Percentiles rank a stretch among this genome's conserved stretches.
Evolutionary conservation across 1,139 yeast species (phyloP).

Genomic region (Protomyces gravidus): DNA sequence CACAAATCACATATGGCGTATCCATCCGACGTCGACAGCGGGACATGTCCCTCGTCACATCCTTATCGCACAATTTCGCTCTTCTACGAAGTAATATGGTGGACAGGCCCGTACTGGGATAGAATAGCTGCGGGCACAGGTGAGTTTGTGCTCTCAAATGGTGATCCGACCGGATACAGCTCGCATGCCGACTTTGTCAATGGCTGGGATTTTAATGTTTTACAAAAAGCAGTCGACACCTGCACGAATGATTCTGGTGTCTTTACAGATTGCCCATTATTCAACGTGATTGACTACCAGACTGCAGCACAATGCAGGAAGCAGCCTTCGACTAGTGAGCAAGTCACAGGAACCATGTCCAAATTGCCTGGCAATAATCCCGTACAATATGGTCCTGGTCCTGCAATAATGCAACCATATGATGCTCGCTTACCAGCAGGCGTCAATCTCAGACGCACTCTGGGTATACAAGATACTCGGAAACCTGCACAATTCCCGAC

Average conservation of each 20-base stretch:
- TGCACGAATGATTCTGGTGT: slow-evolving; percentile 29
- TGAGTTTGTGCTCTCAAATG: slow-evolving; percentile 25
- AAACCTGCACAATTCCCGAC: slow-evolving; percentile 18
- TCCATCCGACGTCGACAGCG: slow-evolving; percentile 25
- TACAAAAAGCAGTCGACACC: slow-evolving; percentile 28
- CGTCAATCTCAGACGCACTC: background rate
- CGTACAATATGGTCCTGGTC: slow-evolving; percentile 20
- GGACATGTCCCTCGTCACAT: slow-evolving; percentile 28
- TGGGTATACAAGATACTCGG: slow-evolving; percentile 10
- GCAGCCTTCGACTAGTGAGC: slow-evolving; percentile 12
- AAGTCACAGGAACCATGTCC: slow-evolving; percentile 19
- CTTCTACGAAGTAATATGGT: slow-evolving; percentile 29
- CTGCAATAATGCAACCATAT: slow-evolving; percentile 8
- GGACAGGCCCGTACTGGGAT: slow-evolving; percentile 6
- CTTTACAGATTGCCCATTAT: slow-evolving; percentile 27
- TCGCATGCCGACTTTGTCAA: slow-evolving; percentile 31
- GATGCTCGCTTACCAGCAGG: slow-evolving; percentile 4
- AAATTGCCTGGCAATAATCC: slow-evolving; percentile 27
- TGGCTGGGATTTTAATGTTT: slow-evolving; percentile 30
- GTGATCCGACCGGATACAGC: slow-evolving; percentile 31
- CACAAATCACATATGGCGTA: slow-evolving; percentile 30
- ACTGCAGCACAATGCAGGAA: slow-evolving; percentile 12
- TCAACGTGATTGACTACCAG: slow-evolving; percentile 7
- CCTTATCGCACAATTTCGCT: slow-evolving; percentile 23
- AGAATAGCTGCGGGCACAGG: slow-evolving; percentile 18